Percentiles rank a stretch among this genome's conserved stretches.
These are phyloP conservation scores for Diaporthe humulicola DNA, from an alignment of 2,329 filamentous ascomycete genomes.

Conservation along the genomic window DNA sequence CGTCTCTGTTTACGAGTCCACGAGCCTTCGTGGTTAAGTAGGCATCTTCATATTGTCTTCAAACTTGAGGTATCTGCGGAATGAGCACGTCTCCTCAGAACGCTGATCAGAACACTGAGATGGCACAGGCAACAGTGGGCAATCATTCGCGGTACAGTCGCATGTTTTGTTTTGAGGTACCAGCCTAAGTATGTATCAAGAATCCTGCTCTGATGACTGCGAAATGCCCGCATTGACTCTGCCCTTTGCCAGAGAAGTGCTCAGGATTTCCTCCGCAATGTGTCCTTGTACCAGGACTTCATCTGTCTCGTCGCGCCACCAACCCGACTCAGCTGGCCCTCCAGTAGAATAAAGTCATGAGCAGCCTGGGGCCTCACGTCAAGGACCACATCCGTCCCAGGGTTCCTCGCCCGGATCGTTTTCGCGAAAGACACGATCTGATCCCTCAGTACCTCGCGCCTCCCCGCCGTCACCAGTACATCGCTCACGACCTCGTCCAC, in stretches of 20 bases:
- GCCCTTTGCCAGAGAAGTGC: neutral
- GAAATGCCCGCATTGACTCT: neutral
- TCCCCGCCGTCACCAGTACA: conserved; percentile 50
- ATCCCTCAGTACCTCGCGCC: conserved; percentile 50
- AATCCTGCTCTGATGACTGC: neutral
- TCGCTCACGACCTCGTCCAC: conserved; percentile 42
- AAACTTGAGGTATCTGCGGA: neutral
- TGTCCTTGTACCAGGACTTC: conserved; percentile 17
- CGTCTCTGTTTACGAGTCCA: neutral
- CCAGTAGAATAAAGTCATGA: conserved; percentile 51
- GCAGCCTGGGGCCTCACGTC: conserved; percentile 48
- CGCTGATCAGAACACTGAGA: neutral
- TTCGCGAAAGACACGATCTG: conserved; percentile 46
- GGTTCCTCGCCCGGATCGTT: conserved; percentile 41
- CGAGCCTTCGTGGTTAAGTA: too few relatives aligned
- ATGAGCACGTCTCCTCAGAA: too few relatives aligned
- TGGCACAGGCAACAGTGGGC: neutral
- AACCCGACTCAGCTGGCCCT: conserved; percentile 40
- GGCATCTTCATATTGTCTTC: too few relatives aligned
- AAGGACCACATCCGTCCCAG: conserved; percentile 44
- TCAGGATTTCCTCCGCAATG: neutral
- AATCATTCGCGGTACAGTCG: neutral
- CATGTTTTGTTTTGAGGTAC: neutral
- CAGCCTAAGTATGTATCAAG: neutral
- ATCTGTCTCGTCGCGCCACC: conserved; percentile 10